Base-by-base conservation (phyloP, 257 asterid genomes). In the Jacaranda copaia region DNA sequence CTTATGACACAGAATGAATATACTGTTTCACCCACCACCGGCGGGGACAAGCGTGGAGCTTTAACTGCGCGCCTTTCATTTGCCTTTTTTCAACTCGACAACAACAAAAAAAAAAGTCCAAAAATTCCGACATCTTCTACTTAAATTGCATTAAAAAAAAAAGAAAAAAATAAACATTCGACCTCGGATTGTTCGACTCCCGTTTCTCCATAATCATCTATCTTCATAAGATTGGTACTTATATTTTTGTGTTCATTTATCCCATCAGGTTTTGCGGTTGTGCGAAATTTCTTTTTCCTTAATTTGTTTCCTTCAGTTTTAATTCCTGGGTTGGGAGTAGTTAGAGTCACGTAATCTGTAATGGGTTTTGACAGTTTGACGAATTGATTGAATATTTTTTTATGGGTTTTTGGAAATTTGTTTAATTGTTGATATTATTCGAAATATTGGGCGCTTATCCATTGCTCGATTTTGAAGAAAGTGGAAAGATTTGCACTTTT, bases 131-230 rank as follows among this genome's bases (percentile, higher is more conserved):
- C 72, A 14, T 57, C 61, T 61, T 55, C 67, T 32, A 8, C 59
- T 39, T n/a, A 4, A 10, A 79, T 42, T 14, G 20, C 8, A 7
- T n/a, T 4, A 42, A 42, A 14, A 62, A 42, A 43, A 3, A 35
- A 13, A 35, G 55, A 49, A 15, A 15, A 16, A 20, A 35, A 20
- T 25, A 5, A 39, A 5, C 8, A 49, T 61, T 80, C 68, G 56
- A 80, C 81, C 79, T 85, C 88, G 78, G 78, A 79, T 84, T 72
- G 78, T 70, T 79, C 82, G 81, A 84, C 84, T 78, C 65, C 72
- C 43, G 62, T 67, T 74, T 68, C 80, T 57, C 79, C 77, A 70
- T 70, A 74, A 85, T 82, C 86, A 78, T 76, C 82, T 66, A 39
- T 77, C 77, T 53, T 68, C 80, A 32, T 62, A 46, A 75, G 66